A percentile compares a stretch with the other conserved stretches of the same genome.
phyloP scores from a whole-genome alignment of 179 eudicot genomes.

The Spergularia azorica region DNA sequence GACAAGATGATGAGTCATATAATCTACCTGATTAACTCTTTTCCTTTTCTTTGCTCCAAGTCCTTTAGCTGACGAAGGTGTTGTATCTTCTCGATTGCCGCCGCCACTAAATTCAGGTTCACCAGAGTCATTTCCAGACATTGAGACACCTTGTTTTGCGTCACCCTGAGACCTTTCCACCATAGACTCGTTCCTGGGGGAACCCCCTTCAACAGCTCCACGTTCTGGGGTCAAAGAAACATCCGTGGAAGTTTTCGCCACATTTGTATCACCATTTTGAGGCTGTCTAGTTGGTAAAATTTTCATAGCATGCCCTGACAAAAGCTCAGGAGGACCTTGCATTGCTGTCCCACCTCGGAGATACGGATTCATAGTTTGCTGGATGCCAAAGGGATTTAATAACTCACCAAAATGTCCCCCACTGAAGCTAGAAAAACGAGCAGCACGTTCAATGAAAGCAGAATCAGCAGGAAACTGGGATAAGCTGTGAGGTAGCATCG shows the following conservation, averaged over 20 bases:
- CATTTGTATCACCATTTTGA: slow-evolving; percentile 37
- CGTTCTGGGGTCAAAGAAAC: slow-evolving; percentile 39
- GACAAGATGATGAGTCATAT: not conserved
- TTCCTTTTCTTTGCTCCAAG: slow-evolving; percentile 69
- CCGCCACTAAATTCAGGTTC: slow-evolving; percentile 61
- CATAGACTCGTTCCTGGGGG: slow-evolving; percentile 43
- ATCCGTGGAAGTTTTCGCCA: slow-evolving; percentile 46
- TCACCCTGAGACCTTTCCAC: slow-evolving; percentile 44
- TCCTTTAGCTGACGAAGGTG: slow-evolving; percentile 49
- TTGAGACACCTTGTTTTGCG: slow-evolving; percentile 48
- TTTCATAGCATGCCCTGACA: slow-evolving; percentile 36
- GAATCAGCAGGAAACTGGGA: slow-evolving; percentile 86
- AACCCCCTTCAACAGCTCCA: slow-evolving; percentile 42
- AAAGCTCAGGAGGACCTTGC: slow-evolving; percentile 50
- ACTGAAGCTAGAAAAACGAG: slow-evolving; percentile 83
- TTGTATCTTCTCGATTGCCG: slow-evolving; percentile 50
- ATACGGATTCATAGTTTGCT: slow-evolving; percentile 51
- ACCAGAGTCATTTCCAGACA: slow-evolving; percentile 55
- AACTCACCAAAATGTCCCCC: slow-evolving; percentile 66
- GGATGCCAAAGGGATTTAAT: slow-evolving; percentile 59
- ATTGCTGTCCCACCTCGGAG: slow-evolving; percentile 35
- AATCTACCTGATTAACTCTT: slow-evolving; percentile 65
- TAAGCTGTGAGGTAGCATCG: slow-evolving; percentile 60
- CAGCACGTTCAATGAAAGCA: slow-evolving; percentile 91
- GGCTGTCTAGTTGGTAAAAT: slow-evolving; percentile 37